Base-by-base conservation (phyloP, 495 filamentous ascomycete species). In the Cercophora scortea region DNA sequence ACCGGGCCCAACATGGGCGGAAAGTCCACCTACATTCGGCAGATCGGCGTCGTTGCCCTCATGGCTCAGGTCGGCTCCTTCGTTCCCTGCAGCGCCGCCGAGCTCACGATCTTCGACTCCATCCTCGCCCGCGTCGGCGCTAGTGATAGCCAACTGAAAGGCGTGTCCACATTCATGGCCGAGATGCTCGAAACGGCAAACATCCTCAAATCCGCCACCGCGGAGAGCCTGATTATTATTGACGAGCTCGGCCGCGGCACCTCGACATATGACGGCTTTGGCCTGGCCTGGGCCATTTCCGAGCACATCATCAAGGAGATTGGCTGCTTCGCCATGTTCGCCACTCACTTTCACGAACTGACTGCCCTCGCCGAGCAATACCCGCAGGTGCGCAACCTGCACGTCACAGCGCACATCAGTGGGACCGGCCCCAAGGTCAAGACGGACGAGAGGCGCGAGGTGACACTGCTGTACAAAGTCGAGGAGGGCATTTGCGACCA, bases 131-230 rank as follows among this genome's bases (percentile, higher is more conserved):
- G 93, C 57, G 93, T 99, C 4, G 93, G 93, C 47, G 93, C 93
- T 5, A 90, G 85, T 63, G 93, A 99, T 68, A 91, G 87, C 7
- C 93, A 97, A 65, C 82, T 99, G 38, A 99, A 99, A 70, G 93
- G 93, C 36, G 94, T 99, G 8, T 95, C 89, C 40, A 99, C 93
- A 0, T 99, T 99, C 76, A 99, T 99, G 94, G 94, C 94, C 0
- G 93, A 99, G 73, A 99, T 99, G 93, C 79, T 99, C 25, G 93
- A 99, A 64, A 99, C 93, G 0, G 89, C 93, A 51, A 96, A 96
- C 61, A 99, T 99, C 55, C 86, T 99, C 63, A 97, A 97, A 71
- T 91, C 88, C 5, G 93, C 93, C 4, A 97, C 93, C 2, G 84
- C 84, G 8, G 93, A 97, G 61, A 91, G 86, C 6, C 77, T 99